These are phyloP conservation scores for Castanea mollissima DNA, from an alignment of 306 rosid genomes.

Conservation along the genomic window DNA sequence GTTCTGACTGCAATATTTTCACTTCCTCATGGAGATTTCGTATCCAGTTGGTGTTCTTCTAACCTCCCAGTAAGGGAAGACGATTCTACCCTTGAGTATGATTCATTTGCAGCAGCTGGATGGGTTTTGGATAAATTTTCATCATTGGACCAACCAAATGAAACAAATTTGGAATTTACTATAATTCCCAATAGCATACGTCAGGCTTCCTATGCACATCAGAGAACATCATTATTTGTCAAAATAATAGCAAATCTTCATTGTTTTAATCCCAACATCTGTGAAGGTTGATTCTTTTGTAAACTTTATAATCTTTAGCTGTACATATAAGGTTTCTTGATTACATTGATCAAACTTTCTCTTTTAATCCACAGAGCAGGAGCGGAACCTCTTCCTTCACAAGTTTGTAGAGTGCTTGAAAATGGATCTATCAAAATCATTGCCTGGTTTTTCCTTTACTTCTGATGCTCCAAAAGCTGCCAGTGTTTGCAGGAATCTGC, in stretches of 20 bases:
- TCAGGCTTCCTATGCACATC: constrained; percentile 73
- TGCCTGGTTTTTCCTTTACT: constrained; percentile 64
- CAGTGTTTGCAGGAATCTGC: constrained; percentile 69
- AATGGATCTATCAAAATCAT: constrained; percentile 52
- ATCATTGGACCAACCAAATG: constrained; percentile 29
- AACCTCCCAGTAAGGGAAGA: constrained; percentile 70
- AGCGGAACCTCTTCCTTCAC: constrained; percentile 74
- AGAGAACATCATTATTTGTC: constrained; percentile 85
- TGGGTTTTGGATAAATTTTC: constrained; percentile 77
- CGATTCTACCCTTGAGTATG: constrained; percentile 75
- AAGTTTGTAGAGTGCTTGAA: constrained; percentile 80
- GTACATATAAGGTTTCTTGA: constrained; percentile 14
- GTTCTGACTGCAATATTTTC: constrained; percentile 85
- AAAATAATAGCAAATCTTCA: constrained; percentile 98
- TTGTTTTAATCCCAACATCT: constrained; percentile 83
- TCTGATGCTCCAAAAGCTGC: constrained; percentile 63
- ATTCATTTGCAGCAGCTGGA: constrained; percentile 80
- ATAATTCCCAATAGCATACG: constrained; percentile 49
- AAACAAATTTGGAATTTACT: constrained; percentile 54
- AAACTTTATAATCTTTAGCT: constrained; percentile 12
- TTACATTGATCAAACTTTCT: constrained; percentile 15
- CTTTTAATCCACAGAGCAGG: constrained; percentile 69
- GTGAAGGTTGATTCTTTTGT: constrained; percentile 69
- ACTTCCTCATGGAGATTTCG: constrained; percentile 78
- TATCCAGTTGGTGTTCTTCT: constrained; percentile 91